Evolutionary conservation across 257 asterid genomes (phyloP).

Genomic region (Osmanthus fragrans): DNA sequence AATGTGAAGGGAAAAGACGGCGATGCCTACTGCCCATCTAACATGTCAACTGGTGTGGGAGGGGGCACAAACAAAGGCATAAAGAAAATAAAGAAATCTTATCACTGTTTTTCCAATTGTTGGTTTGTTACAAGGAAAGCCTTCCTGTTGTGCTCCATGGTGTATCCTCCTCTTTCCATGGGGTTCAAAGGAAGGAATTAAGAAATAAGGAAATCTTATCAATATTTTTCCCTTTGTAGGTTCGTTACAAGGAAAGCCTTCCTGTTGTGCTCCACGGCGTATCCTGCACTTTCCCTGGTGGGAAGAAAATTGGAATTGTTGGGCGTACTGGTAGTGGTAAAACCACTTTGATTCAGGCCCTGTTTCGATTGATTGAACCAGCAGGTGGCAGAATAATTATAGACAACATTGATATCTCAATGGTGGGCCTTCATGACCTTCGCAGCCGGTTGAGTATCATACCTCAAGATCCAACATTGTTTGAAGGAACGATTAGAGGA

Average conservation of each 20-base stretch:
- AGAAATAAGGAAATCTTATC: background rate
- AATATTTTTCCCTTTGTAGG: constrained; percentile 33
- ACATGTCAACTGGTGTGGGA: background rate
- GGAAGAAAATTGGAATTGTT: constrained; percentile 82
- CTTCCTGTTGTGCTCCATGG: constrained; percentile 93
- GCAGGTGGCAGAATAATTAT: constrained; percentile 66
- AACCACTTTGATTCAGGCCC: constrained; percentile 83
- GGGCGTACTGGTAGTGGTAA: constrained; percentile 99
- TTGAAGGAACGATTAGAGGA: constrained; percentile 94
- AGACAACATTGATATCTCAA: constrained; percentile 78
- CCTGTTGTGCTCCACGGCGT: constrained; percentile 95
- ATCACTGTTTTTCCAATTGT: constrained; percentile 4
- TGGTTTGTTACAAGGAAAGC: constrained; percentile 88
- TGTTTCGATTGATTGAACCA: constrained; percentile 90
- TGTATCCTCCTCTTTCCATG: constrained; percentile 82
- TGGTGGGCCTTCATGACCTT: constrained; percentile 92
- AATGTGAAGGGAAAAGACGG: background rate
- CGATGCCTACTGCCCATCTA: background rate
- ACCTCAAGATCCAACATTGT: constrained; percentile 95
- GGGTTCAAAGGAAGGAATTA: constrained; percentile 32
- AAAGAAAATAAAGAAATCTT: background rate
- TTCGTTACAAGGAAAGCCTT: constrained; percentile 92
- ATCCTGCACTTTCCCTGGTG: constrained; percentile 92
- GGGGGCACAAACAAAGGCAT: background rate
- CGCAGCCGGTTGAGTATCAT: constrained; percentile 89